Evolutionary conservation across 257 asterid genomes (phyloP), one percentile per base, ranked within the genome.

Genomic region (Gardenia jasminoides): DNA sequence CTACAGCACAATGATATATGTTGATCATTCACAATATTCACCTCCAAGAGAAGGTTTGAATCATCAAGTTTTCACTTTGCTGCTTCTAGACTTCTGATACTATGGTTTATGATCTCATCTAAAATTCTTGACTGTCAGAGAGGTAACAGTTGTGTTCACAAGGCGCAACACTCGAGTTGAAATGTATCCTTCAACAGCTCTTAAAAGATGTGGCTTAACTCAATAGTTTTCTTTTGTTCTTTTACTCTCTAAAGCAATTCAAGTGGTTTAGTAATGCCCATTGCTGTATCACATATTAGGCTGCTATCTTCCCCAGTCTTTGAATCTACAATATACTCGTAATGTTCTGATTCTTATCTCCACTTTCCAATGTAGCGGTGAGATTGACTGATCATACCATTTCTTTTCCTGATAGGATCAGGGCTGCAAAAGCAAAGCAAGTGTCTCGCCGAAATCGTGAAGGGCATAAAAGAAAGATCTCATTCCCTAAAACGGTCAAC

Each of bases 391-490:
- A 52, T 28, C 22, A 12, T n/a, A 58, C 44, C 58, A 56, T 59
- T 59, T 59, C 1, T n/a, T 31, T 65, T 70, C 56, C 59, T 64
- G 43, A 69, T 24, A 61, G 79, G 80, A 77, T 69, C 84, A 87
- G 87, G 79, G 78, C 68, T 46, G 66, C 52, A 12, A 78, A 79
- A 61, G 56, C 80, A 39, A 89, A 84, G 81, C 86, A 78, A 73
- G 65, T 59, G 26, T 65, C 87, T 43, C 81, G 67, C 78, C 85
- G 75, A 75, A 80, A 13, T 61, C 87, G 28, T 43, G 88, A 82
- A 66, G 72, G 65, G 36, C 89, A 88, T 26, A 69, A 80, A 86
- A 85, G 92, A 81, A 92, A 88, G 83, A 90, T 85, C 71, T 87
- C 95, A 72, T 83, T 88, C 81, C 52, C 87, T 19, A 91, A 82